These are phyloP conservation scores for Fusarium globosum DNA, from an alignment of 2,329 filamentous ascomycete genomes.

Conservation along the genomic window DNA sequence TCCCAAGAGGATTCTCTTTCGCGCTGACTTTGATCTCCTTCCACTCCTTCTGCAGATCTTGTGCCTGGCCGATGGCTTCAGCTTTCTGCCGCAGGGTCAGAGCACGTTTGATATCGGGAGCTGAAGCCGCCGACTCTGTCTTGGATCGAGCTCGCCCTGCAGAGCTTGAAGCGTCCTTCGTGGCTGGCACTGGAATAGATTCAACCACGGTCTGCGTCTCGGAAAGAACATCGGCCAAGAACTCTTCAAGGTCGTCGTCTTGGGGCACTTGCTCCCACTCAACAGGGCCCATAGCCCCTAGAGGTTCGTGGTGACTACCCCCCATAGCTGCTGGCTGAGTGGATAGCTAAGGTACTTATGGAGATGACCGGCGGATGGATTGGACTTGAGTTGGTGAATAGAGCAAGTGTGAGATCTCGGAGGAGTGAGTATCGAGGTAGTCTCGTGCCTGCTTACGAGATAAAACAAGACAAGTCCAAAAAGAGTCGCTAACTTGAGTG, in stretches of 20 bases:
- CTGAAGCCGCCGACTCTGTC: conserved; percentile 64
- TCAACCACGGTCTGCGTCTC: conserved; percentile 78
- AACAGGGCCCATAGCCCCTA: conserved; percentile 66
- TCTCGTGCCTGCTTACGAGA: conserved; percentile 1
- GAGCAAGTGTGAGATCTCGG: background rate
- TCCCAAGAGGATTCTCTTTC: conserved; percentile 79
- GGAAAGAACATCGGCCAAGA: conserved; percentile 69
- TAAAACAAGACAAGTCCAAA: conserved; percentile 15
- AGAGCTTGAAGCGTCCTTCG: conserved; percentile 54
- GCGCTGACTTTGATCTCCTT: conserved; percentile 81
- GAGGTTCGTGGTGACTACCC: conserved; percentile 65
- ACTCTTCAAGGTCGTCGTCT: conserved; percentile 63
- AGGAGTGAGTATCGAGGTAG: background rate
- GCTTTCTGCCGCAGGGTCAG: conserved; percentile 53
- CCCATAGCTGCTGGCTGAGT: conserved; percentile 56
- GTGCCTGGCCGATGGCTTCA: conserved; percentile 59
- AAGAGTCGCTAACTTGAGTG: background rate
- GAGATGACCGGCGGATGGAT: background rate
- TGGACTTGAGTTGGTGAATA: background rate
- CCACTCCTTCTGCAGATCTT: conserved; percentile 82
- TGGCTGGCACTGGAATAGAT: conserved; percentile 70
- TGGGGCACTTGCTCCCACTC: conserved; percentile 61
- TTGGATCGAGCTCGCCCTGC: conserved; percentile 63
- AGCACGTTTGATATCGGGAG: conserved; percentile 64
- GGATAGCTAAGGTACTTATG: background rate